These are phyloP conservation scores for Sarocladiaceae sp. DNA, from an alignment of 2,329 filamentous ascomycete genomes.

Conservation along the genomic window DNA sequence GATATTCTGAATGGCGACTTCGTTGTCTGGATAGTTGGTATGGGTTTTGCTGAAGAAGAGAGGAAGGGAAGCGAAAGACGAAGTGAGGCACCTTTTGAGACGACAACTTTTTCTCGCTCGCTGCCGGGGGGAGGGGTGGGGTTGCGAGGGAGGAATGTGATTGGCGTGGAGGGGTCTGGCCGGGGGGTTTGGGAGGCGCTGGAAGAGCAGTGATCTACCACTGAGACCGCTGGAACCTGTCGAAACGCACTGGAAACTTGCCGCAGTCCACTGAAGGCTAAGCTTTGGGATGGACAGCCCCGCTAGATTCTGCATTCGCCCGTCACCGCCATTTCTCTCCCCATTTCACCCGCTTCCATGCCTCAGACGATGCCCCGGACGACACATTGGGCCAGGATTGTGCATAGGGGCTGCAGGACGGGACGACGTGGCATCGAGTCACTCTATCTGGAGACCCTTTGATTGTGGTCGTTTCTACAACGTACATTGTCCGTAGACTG, in stretches of 20 bases:
- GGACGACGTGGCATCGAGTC: slow-evolving; percentile 7
- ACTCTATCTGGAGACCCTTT: too few relatives aligned
- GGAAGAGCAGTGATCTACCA: too few relatives aligned
- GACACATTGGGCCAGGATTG: neutral
- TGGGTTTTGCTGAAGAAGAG: slow-evolving; percentile 25
- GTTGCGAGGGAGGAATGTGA: slow-evolving; percentile 2
- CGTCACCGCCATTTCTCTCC: slow-evolving; percentile 9
- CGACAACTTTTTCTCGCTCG: slow-evolving; percentile 8
- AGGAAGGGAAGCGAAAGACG: slow-evolving; percentile 20
- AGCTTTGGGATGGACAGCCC: slow-evolving; percentile 1
- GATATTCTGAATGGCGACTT: slow-evolving; percentile 45
- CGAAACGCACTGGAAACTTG: neutral
- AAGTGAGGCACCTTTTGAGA: slow-evolving; percentile 4
- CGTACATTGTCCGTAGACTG: too few relatives aligned
- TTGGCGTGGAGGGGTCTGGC: slow-evolving; percentile 8
- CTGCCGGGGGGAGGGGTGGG: neutral
- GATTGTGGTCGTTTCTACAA: neutral
- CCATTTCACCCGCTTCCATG: neutral
- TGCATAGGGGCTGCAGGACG: slow-evolving; percentile 9
- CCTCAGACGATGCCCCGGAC: slow-evolving; percentile 2
- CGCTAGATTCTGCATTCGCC: neutral
- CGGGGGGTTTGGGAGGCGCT: neutral
- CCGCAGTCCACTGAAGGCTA: neutral
- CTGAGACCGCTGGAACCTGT: too few relatives aligned
- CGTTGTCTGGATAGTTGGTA: slow-evolving; percentile 50